These are phyloP conservation scores for Aspergillus jensenii DNA, from an alignment of 2,329 filamentous ascomycete species.

Conservation along the genomic window DNA sequence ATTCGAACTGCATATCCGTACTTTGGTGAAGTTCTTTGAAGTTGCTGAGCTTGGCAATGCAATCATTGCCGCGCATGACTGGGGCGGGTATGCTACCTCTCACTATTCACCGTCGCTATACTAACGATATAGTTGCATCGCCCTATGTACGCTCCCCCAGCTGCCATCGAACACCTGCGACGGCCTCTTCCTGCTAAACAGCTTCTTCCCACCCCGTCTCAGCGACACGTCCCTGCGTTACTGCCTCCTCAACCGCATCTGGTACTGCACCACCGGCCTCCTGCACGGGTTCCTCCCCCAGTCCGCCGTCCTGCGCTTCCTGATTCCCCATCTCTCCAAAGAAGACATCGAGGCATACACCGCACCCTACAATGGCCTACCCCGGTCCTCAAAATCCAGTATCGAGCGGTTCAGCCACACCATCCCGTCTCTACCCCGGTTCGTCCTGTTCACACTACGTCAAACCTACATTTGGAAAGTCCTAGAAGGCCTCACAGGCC, in stretches of 20 bases:
- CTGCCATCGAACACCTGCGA: background rate
- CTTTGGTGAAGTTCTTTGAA: background rate
- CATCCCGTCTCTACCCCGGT: background rate
- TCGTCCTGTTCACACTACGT: background rate
- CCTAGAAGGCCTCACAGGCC: background rate
- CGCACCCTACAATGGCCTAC: background rate
- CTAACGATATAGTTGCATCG: background rate
- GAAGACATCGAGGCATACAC: background rate
- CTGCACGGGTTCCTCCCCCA: background rate
- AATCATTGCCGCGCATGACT: background rate
- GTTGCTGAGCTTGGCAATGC: background rate
- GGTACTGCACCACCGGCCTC: conserved; percentile 1
- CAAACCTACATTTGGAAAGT: background rate
- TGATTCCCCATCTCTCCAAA: background rate
- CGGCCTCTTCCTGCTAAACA: background rate
- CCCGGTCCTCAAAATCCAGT: background rate
- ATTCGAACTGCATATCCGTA: background rate
- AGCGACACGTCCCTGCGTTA: background rate
- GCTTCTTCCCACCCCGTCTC: conserved; percentile 5
- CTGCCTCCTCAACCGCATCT: conserved; percentile 1
- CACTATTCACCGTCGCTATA: background rate
- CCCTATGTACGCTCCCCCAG: background rate
- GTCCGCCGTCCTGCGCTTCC: background rate
- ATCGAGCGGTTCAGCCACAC: background rate
- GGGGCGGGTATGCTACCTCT: background rate